A percentile compares a stretch with the other conserved stretches of the same genome.
Conservation (phyloP, 176 grass and related monocot genomes). For the Zizania latifolia region DNA sequence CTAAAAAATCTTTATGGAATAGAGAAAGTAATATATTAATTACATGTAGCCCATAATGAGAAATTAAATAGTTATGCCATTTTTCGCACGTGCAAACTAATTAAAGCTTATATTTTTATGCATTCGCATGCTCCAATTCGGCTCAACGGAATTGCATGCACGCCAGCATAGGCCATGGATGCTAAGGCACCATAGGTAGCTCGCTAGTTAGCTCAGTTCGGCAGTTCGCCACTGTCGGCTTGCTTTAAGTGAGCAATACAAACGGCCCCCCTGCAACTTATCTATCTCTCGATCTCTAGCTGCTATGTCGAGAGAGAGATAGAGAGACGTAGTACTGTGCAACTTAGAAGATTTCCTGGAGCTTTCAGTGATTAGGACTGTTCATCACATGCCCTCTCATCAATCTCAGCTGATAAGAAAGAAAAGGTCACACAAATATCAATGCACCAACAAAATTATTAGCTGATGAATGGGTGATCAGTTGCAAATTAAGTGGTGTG, state of each 20-base stretch:
- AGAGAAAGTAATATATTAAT: too few relatives aligned
- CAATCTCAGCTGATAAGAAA: background rate
- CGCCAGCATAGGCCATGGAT: background rate
- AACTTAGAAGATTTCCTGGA: conserved; percentile 3
- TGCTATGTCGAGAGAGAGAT: background rate
- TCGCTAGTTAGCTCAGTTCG: too few relatives aligned
- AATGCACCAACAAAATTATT: background rate
- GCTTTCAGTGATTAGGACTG: conserved; percentile 34
- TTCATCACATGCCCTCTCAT: conserved; percentile 24
- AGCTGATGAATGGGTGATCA: background rate
- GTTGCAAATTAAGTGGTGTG: background rate
- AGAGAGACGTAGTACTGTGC: background rate
- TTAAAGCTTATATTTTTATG: background rate
- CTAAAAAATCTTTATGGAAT: too few relatives aligned
- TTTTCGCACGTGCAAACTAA: too few relatives aligned
- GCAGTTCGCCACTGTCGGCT: background rate
- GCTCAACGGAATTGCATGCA: background rate
- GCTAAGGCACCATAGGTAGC: too few relatives aligned
- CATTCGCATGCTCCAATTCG: background rate
- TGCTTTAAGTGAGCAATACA: background rate
- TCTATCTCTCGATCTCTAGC: too few relatives aligned
- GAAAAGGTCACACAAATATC: background rate
- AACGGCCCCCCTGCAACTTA: background rate
- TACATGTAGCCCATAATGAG: too few relatives aligned
- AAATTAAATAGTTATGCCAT: too few relatives aligned